Base-by-base conservation (phyloP, 202 grass and related monocot species). In the Brachypodium distachyon region DNA sequence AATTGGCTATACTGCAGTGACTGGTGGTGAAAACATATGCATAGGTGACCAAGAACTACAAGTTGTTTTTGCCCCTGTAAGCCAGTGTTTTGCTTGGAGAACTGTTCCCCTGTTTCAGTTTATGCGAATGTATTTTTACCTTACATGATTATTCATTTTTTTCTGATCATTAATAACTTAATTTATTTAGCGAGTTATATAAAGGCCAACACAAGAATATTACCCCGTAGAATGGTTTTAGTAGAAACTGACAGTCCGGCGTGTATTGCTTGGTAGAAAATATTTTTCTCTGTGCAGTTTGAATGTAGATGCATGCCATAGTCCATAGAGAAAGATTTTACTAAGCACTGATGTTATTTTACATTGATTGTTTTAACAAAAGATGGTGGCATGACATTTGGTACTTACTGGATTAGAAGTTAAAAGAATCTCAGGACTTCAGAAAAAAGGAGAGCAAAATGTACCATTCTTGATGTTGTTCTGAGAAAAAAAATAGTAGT, bases 41-140 rank as follows among this genome's bases (percentile, higher is more conserved):
- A 86, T 97, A 67, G 84, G 91, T 65, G 77, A 85, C 48, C 84
- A 94, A 77, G 78, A 84, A 82, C 74, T 98, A 14, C 73, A 90
- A 86, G 87, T 92, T 86, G 26, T 92, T 81, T 92, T 78, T 77
- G 91, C 95, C 39, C 91, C 87, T 82, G 95, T 98, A 94, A 83
- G 88, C 62, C 47, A 53, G 14, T 74, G 21, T 54, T 38, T 74
- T 61, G 10, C 23, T 48, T 76, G 25, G 54, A 63, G n/a, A 25
- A 33, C 27, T 50, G 16, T 66, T 71, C 25, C 26, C 1, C 1
- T 0, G n/a, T 81, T 55, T 73, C 16, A 38, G 36, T 61, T 36
- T 50, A 70, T 76, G 43, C 16, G 17, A 70, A 54, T 9, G 39
- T 53, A 22, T 49, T 29, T 26, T 52, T 64, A 67, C 39, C 9